phyloP scores from a whole-genome alignment of 2,329 filamentous ascomycete genomes.

The Penicillium sp. region DNA sequence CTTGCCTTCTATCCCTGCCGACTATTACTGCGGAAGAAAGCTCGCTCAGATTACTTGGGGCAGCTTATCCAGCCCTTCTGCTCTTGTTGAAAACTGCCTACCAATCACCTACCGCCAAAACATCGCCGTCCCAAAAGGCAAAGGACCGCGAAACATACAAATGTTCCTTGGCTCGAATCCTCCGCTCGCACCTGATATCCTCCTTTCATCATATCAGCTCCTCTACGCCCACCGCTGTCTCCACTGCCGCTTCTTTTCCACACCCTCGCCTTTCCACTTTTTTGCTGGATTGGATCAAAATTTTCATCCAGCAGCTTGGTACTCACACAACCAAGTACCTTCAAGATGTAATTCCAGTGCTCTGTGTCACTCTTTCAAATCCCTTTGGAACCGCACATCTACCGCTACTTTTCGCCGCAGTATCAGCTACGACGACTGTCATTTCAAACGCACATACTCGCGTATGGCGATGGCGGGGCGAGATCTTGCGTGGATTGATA shows the following conservation, averaged over 20 bases:
- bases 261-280: slow-evolving; percentile 47
- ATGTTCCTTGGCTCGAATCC: slow-evolving; percentile 22
- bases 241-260: slow-evolving; percentile 41
- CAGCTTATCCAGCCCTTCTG: slow-evolving; percentile 62
- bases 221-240: slow-evolving; percentile 40
- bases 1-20: slow-evolving; percentile 70
- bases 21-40: slow-evolving; percentile 68
- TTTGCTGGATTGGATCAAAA: slow-evolving; percentile 28
- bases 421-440: slow-evolving; percentile 51
- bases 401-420: slow-evolving; percentile 50
- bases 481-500: slow-evolving; percentile 58
- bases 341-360: slow-evolving; percentile 61
- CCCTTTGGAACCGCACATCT: slow-evolving; percentile 58
- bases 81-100: slow-evolving; percentile 48
- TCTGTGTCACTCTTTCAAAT: slow-evolving; percentile 60
- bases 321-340: slow-evolving; percentile 39
- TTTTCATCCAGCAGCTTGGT: slow-evolving; percentile 29
- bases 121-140: slow-evolving; percentile 22
- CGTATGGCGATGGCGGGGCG: slow-evolving; percentile 55
- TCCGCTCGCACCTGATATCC: slow-evolving; percentile 34
- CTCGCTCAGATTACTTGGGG: slow-evolving; percentile 57
- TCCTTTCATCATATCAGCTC: slow-evolving; percentile 45
- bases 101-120: slow-evolving; percentile 23
- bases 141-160: slow-evolving; percentile 22
- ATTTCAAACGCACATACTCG: slow-evolving; percentile 65